Base-by-base conservation (phyloP, 805 yeast genomes). In the Candida chilensis region DNA sequence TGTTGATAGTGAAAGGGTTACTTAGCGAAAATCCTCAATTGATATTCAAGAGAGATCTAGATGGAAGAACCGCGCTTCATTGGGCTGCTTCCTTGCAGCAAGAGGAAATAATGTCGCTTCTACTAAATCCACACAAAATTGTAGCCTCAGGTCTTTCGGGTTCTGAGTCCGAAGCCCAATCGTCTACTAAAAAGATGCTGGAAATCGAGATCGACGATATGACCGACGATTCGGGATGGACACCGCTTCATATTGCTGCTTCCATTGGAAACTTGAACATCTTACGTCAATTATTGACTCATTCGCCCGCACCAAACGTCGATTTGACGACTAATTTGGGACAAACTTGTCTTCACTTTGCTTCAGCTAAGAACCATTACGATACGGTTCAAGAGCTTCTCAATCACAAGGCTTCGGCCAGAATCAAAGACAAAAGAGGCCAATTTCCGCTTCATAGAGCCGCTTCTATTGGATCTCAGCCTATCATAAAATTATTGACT, bases 221-320 rank as follows among this genome's bases (percentile, higher is more conserved):
- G 42, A 43, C 46, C 0, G 97, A 88, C 49, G 78, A 69, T 13
- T 64, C 88, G 8, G 94, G 94, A 1, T 88, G 95, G 95, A 79
- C 90, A 0, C 86, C 94, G 1, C 44, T 85, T 20, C 96, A 88
- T 51, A 77, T 90, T 31, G 86, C 92, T 0, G 68, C 82, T 1
- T 71, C 95, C 0, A 62, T 79, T 2, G 95, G 96, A 0, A 71
- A 74, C 42, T 41, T 61, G 15, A 64, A 60, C 5, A 65, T 78
- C 6, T 41, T 85, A 3, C 58, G 67, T 7, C 42, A 60, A 27
- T 45, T 86, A n/a, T 56, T 75, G 39, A 53, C 49, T 0, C 60
- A 64, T 37, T 59, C 57, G 1, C 80, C 83, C 0, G 45, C 47
- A 12, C 80, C 81, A 0, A 79, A 80, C 48, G 61, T 84, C 15